Evolutionary conservation across 176 grass and related monocot genomes (phyloP).

Genomic region (Carex parvula): DNA sequence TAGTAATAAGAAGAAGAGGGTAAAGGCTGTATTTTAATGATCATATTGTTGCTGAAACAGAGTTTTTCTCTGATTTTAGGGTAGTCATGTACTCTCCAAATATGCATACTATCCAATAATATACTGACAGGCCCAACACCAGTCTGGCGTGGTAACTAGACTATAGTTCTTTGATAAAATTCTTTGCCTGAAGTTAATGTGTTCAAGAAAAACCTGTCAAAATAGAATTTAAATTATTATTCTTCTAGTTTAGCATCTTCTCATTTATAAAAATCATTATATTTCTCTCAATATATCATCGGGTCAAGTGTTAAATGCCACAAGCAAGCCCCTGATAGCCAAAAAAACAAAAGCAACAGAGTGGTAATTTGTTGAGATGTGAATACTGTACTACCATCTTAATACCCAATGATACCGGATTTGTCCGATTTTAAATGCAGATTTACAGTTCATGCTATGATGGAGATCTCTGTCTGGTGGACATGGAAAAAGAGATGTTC

Average conservation of each 20-base stretch:
- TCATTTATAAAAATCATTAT: too few relatives aligned
- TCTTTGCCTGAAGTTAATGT: neutral
- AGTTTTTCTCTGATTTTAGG: neutral
- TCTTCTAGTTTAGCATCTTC: too few relatives aligned
- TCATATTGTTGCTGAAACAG: neutral
- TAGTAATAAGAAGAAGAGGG: neutral
- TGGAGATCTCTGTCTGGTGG: constrained; percentile 75
- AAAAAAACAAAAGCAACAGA: neutral
- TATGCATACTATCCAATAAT: neutral
- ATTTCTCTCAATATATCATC: too few relatives aligned
- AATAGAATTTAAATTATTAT: neutral
- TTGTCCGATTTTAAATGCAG: constrained; percentile 31
- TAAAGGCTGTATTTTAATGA: neutral
- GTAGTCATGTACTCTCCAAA: neutral
- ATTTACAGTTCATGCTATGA: constrained; percentile 72
- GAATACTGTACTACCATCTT: neutral
- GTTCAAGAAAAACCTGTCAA: neutral
- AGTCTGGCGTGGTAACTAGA: neutral
- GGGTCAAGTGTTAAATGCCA: neutral
- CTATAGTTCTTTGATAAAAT: neutral
- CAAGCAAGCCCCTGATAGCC: neutral
- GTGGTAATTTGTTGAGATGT: neutral
- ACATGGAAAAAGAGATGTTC: constrained; percentile 61
- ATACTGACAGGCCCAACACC: neutral
- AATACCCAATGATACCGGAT: neutral